phyloP scores from a whole-genome alignment of 1,284 basidiomycete species.

The Cutaneotrichosporon mucoides region DNA sequence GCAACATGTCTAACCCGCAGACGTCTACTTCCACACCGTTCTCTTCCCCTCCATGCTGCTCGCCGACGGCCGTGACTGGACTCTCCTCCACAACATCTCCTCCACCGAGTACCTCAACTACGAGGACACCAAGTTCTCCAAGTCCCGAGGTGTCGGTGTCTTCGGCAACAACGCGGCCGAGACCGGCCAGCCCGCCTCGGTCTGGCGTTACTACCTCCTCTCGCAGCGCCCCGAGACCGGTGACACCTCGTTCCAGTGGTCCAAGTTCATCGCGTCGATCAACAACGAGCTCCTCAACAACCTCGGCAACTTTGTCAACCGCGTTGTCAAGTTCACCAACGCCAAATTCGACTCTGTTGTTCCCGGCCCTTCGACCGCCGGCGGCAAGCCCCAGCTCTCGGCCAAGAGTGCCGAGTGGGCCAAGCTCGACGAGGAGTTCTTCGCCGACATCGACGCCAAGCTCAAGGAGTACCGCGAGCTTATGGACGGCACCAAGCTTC shows the following conservation, averaged over 20 bases:
- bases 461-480: slow-evolving; percentile 76
- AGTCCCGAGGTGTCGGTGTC: slow-evolving; percentile 93
- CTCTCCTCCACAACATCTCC: slow-evolving; percentile 88
- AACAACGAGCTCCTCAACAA: slow-evolving; percentile 95
- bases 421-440: slow-evolving; percentile 66
- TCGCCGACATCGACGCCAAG: slow-evolving; percentile 68
- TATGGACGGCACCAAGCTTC: slow-evolving; percentile 90
- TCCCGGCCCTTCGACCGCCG: slow-evolving; percentile 66
- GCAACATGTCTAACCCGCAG: slow-evolving; percentile 19
- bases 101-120: slow-evolving; percentile 98
- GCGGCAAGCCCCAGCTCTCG: slow-evolving; percentile 54
- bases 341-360: slow-evolving; percentile 79
- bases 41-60: slow-evolving; percentile 90
- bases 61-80: slow-evolving; percentile 89
- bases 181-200: slow-evolving; percentile 85
- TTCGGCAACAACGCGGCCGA: slow-evolving; percentile 94
- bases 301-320: slow-evolving; percentile 98
- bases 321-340: slow-evolving; percentile 82
- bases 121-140: slow-evolving; percentile 98
- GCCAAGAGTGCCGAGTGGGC: slow-evolving; percentile 51
- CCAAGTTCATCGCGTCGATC: slow-evolving; percentile 88
- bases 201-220: slow-evolving; percentile 96
- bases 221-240: slow-evolving; percentile 89
- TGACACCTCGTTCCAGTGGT: slow-evolving; percentile 96
- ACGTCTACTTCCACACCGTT: slow-evolving; percentile 97